Evolutionary conservation across 768 basidiomycete species (phyloP), one percentile per base, ranked within the genome.

Genomic region (Roridomyces roridus): DNA sequence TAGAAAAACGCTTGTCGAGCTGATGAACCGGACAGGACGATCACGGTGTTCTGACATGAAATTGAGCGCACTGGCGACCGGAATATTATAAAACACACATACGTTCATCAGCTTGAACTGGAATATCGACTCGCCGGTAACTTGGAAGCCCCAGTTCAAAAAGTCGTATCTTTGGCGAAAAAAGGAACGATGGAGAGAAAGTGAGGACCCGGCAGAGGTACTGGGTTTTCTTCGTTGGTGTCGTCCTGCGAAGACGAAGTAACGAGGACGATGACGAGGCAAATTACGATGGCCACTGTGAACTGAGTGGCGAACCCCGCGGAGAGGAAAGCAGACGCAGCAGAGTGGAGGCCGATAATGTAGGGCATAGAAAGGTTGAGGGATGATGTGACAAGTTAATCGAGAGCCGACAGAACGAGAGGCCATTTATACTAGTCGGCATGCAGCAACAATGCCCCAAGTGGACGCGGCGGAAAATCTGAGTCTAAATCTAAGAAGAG

Each of bases 21-120:
- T 29, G 76, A 78, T 67, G 90, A 87, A 48, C 90, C 91, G 36
- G 90, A 91, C 36, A 92, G 81, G 29, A 87, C 89, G 48, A 92
- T 78, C 62, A 92, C 88, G 4, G 80, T 85, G 60, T 87, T 85
- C 89, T 92, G 65, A 62, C 63, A 68, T 55, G 40, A 57, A 45
- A 59, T 55, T 67, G 59, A 44, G 63, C 53, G 65, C 47, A 46
- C 58, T 42, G 41, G 63, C 57, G 50, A 42, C 52, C 43, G 41
- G 50, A 56, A 55, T 49, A 61, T 46, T 15, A 52, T 26, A 31
- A 46, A 47, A 44, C 6, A 12, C 44, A 39, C 57, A 36, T 70
- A 90, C 90, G 51, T 77, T 77, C 61, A 91, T 72, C 62, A 92
- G 77, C 34, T 83, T 80, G 74, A 92, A 90, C 73, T 86, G 85